A percentile compares a stretch with the other conserved stretches of the same genome.
phyloP scores from a whole-genome alignment of 2,329 filamentous ascomycete genomes.

The Cladophialophora chaetospira region DNA sequence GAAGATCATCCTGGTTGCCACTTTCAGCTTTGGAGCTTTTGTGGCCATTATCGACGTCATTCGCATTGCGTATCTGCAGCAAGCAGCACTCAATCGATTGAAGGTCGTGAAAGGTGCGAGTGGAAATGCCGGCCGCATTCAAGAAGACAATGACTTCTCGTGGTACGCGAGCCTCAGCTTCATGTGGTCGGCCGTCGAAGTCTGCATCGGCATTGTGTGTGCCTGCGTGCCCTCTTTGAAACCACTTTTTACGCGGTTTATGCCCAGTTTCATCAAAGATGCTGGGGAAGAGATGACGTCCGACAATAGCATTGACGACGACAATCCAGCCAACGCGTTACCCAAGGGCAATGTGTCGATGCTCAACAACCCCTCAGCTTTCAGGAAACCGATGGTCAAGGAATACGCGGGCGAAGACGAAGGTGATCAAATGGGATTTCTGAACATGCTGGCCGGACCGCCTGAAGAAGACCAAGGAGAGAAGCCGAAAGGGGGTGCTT shows the following conservation, averaged over 20 bases:
- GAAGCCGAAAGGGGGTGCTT: not conserved
- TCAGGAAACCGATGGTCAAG: slow-evolving; percentile 23
- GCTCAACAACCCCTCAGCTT: slow-evolving; percentile 34
- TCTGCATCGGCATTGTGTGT: slow-evolving; percentile 86
- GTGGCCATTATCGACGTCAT: slow-evolving; percentile 86
- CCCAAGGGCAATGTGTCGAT: slow-evolving; percentile 22
- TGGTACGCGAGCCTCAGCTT: slow-evolving; percentile 82
- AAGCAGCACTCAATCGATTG: slow-evolving; percentile 58
- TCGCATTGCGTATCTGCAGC: slow-evolving; percentile 85
- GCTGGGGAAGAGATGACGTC: slow-evolving; percentile 35
- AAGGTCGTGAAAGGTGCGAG: slow-evolving; percentile 42
- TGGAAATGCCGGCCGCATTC: slow-evolving; percentile 27
- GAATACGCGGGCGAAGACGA: slow-evolving; percentile 31
- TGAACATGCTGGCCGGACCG: slow-evolving; percentile 32
- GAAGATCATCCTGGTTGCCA: slow-evolving; percentile 82
- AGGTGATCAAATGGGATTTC: slow-evolving; percentile 33
- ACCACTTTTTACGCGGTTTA: slow-evolving; percentile 69
- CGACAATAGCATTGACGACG: slow-evolving; percentile 20
- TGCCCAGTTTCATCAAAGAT: slow-evolving; percentile 60
- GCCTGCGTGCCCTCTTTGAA: slow-evolving; percentile 92
- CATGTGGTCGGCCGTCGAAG: slow-evolving; percentile 93
- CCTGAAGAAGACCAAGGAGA: slow-evolving; percentile 13
- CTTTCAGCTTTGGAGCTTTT: slow-evolving; percentile 84
- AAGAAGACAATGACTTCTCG: slow-evolving; percentile 51
- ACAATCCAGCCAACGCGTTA: slow-evolving; percentile 26